Percentiles rank a stretch among this genome's conserved stretches.
phyloP scores from a whole-genome alignment of 345 rosid genomes.

The Lepidium didymum region DNA sequence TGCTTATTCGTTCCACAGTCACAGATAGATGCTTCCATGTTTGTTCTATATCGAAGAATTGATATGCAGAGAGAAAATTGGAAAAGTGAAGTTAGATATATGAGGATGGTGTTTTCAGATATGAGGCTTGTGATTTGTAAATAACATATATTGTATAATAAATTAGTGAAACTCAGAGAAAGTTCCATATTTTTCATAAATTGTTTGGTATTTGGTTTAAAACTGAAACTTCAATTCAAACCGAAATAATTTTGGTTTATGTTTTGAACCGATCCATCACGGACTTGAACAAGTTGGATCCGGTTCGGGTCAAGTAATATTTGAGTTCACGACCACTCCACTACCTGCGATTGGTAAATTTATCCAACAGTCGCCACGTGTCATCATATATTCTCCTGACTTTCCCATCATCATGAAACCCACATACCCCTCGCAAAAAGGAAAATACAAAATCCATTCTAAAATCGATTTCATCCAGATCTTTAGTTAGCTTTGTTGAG shows the following conservation, averaged over 20 bases:
- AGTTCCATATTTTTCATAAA: background rate
- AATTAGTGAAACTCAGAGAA: background rate
- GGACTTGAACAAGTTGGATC: background rate
- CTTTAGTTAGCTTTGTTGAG: background rate
- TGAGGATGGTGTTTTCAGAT: background rate
- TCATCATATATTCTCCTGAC: constrained; percentile 14
- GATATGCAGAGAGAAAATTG: background rate
- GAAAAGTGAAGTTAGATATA: background rate
- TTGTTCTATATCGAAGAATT: background rate
- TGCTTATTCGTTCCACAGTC: background rate
- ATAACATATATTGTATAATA: constrained; percentile 17
- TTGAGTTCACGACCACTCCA: constrained; percentile 12
- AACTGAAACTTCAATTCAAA: background rate
- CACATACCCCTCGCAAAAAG: background rate
- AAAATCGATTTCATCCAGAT: constrained; percentile 7
- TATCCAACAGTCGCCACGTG: constrained; percentile 33
- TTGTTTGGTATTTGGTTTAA: background rate
- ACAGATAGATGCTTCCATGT: too few relatives aligned
- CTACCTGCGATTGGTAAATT: constrained; percentile 1
- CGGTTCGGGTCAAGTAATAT: background rate
- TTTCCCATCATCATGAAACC: constrained; percentile 13
- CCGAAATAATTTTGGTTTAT: background rate
- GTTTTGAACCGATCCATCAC: background rate
- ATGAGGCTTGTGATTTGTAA: constrained; percentile 11
- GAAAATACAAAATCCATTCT: background rate